Base-by-base conservation (phyloP, 2,329 filamentous ascomycete species). In the Ophiosphaerella narmari region DNA sequence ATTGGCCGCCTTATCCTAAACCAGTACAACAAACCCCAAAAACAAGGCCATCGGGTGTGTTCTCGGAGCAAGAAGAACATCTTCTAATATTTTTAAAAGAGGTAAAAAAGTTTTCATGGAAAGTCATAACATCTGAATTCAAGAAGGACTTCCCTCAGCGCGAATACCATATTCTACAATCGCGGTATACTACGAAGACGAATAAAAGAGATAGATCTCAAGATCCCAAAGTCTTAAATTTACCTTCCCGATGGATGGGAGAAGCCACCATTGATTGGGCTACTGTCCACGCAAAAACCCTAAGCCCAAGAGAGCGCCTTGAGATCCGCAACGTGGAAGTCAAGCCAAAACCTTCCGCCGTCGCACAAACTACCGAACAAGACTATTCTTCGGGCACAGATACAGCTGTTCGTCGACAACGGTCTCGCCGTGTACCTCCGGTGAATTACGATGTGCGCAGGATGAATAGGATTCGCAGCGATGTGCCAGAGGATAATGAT, bases 41-140 rank as follows among this genome's bases (percentile, higher is more conserved):
- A n/a, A 7, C 29, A 14, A 21, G 31, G 26, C 12, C 26, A 14
- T 44, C 40, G n/a, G 16, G 12, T 4, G 43, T 35, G 21, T 60
- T 63, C 37, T 54, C 56, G 3, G 41, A 57, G 11, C 54, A 62
- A 18, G 62, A 69, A 39, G 61, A 69, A 13, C 60, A 70, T 23
- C 53, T 74, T 7, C 56, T 80, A 0, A 70, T 75, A 5, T 72
- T 71, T 32, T 45, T 79, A 4, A 78, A 74, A 40, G 75, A 77
- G 45, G 71, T 74, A 0, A 70, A 75, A 32, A 56, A 59, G 6
- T 50, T 67, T 3, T 50, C 51, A 7, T 79, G 75, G 75, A 46
- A 57, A 2, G 56, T 71, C 1, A 75, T 79, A 7, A 60, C 62
- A 0, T 33, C 50, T 5, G 59, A 60, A 33, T 69, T 60, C 11